These are phyloP conservation scores for Auriculariales sp. DNA, from an alignment of 768 basidiomycete species.

Conservation along the genomic window DNA sequence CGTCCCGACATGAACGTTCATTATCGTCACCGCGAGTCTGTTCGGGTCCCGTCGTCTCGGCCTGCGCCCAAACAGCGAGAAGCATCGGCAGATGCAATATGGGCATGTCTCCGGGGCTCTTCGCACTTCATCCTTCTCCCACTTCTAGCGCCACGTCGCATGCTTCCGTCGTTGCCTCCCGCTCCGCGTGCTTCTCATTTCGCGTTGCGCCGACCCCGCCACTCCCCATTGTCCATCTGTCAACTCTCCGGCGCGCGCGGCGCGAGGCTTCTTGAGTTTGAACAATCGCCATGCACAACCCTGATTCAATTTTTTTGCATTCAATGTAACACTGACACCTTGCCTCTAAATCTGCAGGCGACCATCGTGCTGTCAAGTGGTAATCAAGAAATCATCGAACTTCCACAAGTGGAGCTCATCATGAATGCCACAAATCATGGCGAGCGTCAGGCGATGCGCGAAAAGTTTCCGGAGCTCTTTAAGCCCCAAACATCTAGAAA, in stretches of 20 bases:
- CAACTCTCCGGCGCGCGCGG: too few relatives aligned
- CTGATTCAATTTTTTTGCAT: too few relatives aligned
- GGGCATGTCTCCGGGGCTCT: too few relatives aligned
- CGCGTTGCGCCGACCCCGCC: conserved; percentile 38
- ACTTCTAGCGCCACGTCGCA: neutral
- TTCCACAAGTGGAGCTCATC: conserved; percentile 50
- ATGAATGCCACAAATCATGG: conserved; percentile 57
- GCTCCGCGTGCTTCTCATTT: conserved; percentile 13
- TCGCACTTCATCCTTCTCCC: neutral
- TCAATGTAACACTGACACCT: neutral
- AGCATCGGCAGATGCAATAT: too few relatives aligned
- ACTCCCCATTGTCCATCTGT: conserved; percentile 16
- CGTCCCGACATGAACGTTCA: neutral
- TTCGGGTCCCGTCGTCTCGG: too few relatives aligned
- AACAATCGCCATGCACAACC: too few relatives aligned
- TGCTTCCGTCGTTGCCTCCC: conserved; percentile 8
- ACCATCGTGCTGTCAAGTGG: neutral
- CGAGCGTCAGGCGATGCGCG: conserved; percentile 49
- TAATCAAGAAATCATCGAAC: conserved; percentile 40
- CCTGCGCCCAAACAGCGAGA: too few relatives aligned
- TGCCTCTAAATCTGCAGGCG: neutral
- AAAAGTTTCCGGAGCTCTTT: conserved; percentile 37
- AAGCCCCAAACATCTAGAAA: neutral
- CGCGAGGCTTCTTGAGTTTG: too few relatives aligned
- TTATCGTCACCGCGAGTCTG: too few relatives aligned